Conservation (phyloP, 257 asterid genomes). For the Linaria vulgaris region DNA sequence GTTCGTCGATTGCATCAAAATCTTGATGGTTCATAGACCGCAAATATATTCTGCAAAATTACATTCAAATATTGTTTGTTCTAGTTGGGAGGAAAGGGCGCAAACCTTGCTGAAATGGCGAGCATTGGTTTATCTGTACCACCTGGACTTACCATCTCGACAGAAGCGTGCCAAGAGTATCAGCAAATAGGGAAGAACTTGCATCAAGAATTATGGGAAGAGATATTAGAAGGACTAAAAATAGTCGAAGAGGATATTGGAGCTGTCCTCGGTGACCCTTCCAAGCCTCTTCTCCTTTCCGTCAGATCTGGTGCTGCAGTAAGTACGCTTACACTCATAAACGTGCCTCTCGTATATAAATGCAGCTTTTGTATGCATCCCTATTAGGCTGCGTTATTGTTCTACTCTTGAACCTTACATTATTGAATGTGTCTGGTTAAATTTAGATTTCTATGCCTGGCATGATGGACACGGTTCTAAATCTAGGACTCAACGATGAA, state of each 20-base stretch:
- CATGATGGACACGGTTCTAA: constrained; percentile 98
- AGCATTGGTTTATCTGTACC: constrained; percentile 94
- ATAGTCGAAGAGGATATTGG: constrained; percentile 80
- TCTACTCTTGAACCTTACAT: background rate
- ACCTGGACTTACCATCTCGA: constrained; percentile 92
- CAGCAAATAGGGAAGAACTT: constrained; percentile 68
- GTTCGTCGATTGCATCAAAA: too few relatives aligned
- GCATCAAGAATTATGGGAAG: constrained; percentile 80
- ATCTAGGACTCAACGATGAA: constrained; percentile 86
- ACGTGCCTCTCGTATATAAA: background rate
- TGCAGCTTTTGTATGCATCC: background rate
- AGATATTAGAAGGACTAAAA: constrained; percentile 64
- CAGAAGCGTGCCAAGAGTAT: constrained; percentile 95
- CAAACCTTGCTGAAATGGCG: constrained; percentile 99
- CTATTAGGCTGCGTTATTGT: background rate
- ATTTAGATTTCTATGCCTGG: constrained; percentile 95
- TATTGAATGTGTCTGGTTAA: constrained; percentile 8
- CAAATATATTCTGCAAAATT: too few relatives aligned
- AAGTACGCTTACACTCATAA: constrained; percentile 20
- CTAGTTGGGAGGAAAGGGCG: constrained; percentile 96
- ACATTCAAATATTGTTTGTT: background rate
- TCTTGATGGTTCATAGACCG: too few relatives aligned
- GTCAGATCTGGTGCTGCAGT: constrained; percentile 96
- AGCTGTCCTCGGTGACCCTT: constrained; percentile 80
- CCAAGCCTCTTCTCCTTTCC: constrained; percentile 84